phyloP scores from a whole-genome alignment of 2,329 filamentous ascomycete genomes.

The Cercospora canescens region DNA sequence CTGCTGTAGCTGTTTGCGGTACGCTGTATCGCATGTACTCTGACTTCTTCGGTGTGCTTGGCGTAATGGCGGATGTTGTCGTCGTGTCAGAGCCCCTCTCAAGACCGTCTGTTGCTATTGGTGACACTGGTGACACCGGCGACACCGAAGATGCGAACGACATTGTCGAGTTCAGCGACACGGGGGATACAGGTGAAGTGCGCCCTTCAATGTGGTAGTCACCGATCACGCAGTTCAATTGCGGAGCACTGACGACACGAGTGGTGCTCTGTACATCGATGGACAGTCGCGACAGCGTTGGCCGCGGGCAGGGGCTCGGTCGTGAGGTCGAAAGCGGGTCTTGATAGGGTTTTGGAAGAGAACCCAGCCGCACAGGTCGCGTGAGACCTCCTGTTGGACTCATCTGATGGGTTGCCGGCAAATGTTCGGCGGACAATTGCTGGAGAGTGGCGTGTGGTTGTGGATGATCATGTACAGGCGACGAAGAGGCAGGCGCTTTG shows the following conservation, averaged over 20 bases:
- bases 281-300: conserved; percentile 14
- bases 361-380: conserved; percentile 29
- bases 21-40: background rate
- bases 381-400: conserved; percentile 22
- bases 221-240: background rate
- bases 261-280: background rate
- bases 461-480: background rate
- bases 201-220: background rate
- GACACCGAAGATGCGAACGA: conserved; percentile 2
- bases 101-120: conserved; percentile 6
- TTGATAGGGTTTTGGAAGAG: conserved; percentile 31
- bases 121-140: conserved; percentile 13
- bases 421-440: conserved; percentile 18
- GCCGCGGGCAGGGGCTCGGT: conserved; percentile 10
- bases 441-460: conserved; percentile 20
- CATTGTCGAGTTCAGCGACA: conserved; percentile 11
- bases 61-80: conserved; percentile 18
- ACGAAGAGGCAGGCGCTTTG: conserved; percentile 18
- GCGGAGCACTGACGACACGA: background rate
- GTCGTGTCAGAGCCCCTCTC: conserved; percentile 14
- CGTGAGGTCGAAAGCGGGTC: background rate
- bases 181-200: conserved; percentile 16
- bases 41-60: background rate
- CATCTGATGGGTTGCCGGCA: background rate
- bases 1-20: background rate